Base-by-base conservation (phyloP, 1,284 basidiomycete genomes). In the Microbotryum silenes-acaulis region DNA sequence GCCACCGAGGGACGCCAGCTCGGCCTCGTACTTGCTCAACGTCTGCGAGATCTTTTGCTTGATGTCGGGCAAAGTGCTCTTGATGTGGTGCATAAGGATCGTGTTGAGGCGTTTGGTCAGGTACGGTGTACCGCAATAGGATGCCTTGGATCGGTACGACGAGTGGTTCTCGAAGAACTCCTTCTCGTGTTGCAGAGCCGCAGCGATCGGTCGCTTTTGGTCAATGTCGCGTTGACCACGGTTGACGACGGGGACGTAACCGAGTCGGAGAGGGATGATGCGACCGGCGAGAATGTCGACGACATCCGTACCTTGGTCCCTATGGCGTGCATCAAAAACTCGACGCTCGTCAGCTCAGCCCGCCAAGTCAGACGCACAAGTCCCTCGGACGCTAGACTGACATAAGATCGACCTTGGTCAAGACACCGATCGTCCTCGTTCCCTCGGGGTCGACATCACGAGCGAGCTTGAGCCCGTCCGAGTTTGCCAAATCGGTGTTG, bases 71-170 rank as follows among this genome's bases (percentile, higher is more conserved):
- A 98, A 82, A 10, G 91, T 97, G 61, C 90, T 85, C 64, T 90
- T 89, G 75, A 98, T 96, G 77, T 97, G 94, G 78, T 94, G 91
- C 91, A 96, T 97, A 60, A 97, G 84, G 74, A 97, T 93, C 88
- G 91, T 88, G 77, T 97, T 98, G 68, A 98, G 85, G 78, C 96
- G 96, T 69, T 91, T 84, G 1, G 94, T 92, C 54, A 98, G 83
- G 85, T 94, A 98, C 9, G 94, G 92, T 1, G 94, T 98, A 65
- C 94, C 94, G 72, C 94, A 98, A 77, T 92, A 98, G 72, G 91
- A 87, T 9, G 90, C 84, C 78, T 97, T 97, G 74, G 85, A 83
- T 73, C 90, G 87, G 78, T 98, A 98, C 56, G 89, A 89, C 27
- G 85, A 77, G 75, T 98, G 94, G 71, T 82, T 89, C 77, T 97